Conservation (phyloP, 495 filamentous ascomycete species). For the Aspergillus incahuasiensis region DNA sequence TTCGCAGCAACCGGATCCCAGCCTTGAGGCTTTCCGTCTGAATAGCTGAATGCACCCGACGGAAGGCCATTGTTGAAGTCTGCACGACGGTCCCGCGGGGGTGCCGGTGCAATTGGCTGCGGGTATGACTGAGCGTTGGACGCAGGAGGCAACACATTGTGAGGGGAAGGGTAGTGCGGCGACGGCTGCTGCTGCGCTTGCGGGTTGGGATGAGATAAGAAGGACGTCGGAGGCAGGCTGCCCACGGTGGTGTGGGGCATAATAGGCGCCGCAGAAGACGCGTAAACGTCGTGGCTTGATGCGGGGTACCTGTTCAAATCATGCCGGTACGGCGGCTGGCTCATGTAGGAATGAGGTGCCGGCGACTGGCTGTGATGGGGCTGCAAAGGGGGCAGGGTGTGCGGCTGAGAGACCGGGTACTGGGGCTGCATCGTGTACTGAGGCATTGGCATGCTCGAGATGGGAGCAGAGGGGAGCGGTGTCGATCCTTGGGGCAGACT, state of each 20-base stretch:
- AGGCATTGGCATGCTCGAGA: constrained; percentile 48
- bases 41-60: constrained; percentile 53
- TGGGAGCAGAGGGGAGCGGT: constrained; percentile 39
- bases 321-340: constrained; percentile 51
- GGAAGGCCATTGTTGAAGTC: constrained; percentile 56
- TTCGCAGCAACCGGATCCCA: constrained; percentile 40
- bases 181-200: constrained; percentile 49
- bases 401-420: constrained; percentile 53
- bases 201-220: constrained; percentile 49
- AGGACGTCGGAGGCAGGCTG: constrained; percentile 52
- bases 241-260: constrained; percentile 54
- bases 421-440: constrained; percentile 54
- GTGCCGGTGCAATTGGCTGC: constrained; percentile 67
- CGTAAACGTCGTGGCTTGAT: constrained; percentile 58
- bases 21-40: constrained; percentile 39
- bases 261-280: constrained; percentile 41
- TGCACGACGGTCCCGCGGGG: constrained; percentile 53
- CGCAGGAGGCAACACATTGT: constrained; percentile 60
- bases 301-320: constrained; percentile 60
- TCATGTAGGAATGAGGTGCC: constrained; percentile 53
- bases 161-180: constrained; percentile 57
- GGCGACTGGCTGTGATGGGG: constrained; percentile 51
- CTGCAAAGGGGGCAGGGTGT: constrained; percentile 69
- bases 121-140: constrained; percentile 63
- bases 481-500: constrained; percentile 51